phyloP scores from a whole-genome alignment of 352 stramenopile genomes.

The Globisporangium middletonii region DNA sequence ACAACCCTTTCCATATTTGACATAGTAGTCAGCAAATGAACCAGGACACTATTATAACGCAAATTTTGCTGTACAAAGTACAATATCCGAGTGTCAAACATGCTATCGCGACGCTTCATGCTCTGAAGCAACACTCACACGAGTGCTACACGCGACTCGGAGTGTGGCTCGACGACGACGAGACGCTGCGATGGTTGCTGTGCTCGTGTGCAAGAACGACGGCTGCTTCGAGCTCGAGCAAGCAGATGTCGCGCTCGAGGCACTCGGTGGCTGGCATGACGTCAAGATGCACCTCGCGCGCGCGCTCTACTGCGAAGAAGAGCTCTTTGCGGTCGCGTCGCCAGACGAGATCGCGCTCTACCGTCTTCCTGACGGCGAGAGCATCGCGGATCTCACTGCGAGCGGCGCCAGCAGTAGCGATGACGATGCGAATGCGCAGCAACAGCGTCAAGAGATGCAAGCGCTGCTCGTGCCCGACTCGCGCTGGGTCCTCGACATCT shows the following conservation, averaged over 20 bases:
- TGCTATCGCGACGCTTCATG: too few relatives aligned
- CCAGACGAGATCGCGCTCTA: constrained; percentile 56
- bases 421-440: neutral
- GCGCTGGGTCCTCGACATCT: constrained; percentile 78
- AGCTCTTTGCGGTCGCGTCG: constrained; percentile 59
- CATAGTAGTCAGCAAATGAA: too few relatives aligned
- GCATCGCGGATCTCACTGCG: constrained; percentile 18
- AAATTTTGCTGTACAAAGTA: too few relatives aligned
- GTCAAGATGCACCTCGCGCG: constrained; percentile 56
- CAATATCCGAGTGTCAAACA: too few relatives aligned
- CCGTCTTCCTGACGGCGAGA: constrained; percentile 39
- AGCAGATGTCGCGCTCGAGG: constrained; percentile 19
- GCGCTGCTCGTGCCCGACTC: constrained; percentile 31
- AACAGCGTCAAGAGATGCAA: constrained; percentile 12
- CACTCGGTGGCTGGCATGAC: constrained; percentile 25
- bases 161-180: too few relatives aligned
- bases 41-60: too few relatives aligned
- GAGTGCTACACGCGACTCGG: neutral
- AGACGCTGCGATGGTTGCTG: constrained; percentile 34
- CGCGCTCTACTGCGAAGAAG: constrained; percentile 64
- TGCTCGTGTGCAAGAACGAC: constrained; percentile 79
- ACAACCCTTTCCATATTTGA: neutral
- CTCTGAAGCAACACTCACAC: too few relatives aligned
- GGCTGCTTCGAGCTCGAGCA: constrained; percentile 64
- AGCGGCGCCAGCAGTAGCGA: neutral